These are phyloP conservation scores for Phytophthora podocarpi DNA, from an alignment of 352 stramenopile species.

Conservation along the genomic window DNA sequence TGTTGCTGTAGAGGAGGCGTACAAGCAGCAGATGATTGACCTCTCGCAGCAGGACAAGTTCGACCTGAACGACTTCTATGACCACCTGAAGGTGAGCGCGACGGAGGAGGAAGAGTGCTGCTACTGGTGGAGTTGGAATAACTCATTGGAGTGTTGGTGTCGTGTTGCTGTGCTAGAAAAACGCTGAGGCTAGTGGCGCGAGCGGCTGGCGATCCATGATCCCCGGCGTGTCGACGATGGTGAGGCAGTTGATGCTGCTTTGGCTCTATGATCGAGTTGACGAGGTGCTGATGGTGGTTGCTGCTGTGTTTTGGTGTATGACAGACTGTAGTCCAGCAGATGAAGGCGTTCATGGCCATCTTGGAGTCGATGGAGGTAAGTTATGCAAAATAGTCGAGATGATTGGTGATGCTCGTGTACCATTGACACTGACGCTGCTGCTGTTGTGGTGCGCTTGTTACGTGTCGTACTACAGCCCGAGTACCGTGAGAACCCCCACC, in stretches of 20 bases:
- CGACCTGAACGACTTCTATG: constrained; percentile 70
- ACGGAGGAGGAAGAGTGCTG: not conserved
- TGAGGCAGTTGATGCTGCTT: constrained; percentile 23
- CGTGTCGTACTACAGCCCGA: constrained; percentile 45
- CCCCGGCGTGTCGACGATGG: constrained; percentile 78
- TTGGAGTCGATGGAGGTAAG: constrained; percentile 75
- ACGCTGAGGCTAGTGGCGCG: constrained; percentile 66
- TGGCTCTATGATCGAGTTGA: not conserved
- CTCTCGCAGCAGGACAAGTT: constrained; percentile 72
- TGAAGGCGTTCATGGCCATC: constrained; percentile 84
- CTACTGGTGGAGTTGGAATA: not conserved
- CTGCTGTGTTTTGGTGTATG: constrained; percentile 2
- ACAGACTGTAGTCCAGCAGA: constrained; percentile 84
- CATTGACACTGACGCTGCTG: not conserved
- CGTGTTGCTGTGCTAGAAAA: constrained; percentile 59
- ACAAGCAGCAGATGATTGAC: constrained; percentile 80
- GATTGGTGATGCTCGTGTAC: not conserved
- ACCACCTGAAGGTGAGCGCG: constrained; percentile 63
- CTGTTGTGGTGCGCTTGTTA: not conserved
- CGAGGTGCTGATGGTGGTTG: not conserved
- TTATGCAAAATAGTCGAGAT: not conserved
- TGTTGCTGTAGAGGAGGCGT: constrained; percentile 56
- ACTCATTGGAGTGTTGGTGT: not conserved
- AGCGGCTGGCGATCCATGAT: constrained; percentile 85
- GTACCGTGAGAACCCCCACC: constrained; percentile 66